phyloP scores from a whole-genome alignment of 1,284 basidiomycete species.

The Ganoderma sinense region DNA sequence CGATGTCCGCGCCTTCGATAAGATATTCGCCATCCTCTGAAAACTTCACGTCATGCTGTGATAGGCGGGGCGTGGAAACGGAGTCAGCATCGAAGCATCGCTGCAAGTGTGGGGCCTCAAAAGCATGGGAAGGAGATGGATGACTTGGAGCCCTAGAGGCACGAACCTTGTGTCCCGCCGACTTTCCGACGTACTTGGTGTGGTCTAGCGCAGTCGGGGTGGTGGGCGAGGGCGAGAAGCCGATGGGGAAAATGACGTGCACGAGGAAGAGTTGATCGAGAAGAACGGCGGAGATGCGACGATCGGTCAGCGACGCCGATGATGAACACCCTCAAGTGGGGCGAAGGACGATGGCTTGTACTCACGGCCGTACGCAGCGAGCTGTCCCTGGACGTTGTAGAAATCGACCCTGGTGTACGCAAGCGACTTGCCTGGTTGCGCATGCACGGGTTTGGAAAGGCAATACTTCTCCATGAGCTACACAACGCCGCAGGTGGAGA shows the following conservation, averaged over 20 bases:
- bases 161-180: conserved; percentile 67
- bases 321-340: background rate
- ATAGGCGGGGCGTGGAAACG: conserved; percentile 37
- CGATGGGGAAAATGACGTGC: background rate
- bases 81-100: background rate
- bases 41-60: conserved; percentile 81
- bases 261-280: conserved; percentile 4
- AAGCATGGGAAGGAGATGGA: background rate
- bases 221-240: conserved; percentile 9
- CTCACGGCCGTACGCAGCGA: conserved; percentile 88
- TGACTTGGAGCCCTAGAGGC: background rate
- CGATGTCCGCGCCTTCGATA: conserved; percentile 68
- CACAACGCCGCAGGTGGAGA: background rate
- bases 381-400: conserved; percentile 69
- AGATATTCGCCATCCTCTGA: conserved; percentile 80
- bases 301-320: background rate
- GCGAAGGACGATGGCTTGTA: conserved; percentile 16
- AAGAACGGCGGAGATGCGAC: background rate
- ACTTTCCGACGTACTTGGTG: conserved; percentile 89
- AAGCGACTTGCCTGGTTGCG: conserved; percentile 74
- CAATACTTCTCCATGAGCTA: background rate
- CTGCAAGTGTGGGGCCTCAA: background rate
- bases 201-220: conserved; percentile 59
- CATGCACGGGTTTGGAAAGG: background rate
- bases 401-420: conserved; percentile 86